phyloP scores from a whole-genome alignment of 192 early-diverging fungal genomes.

The Rhizophlyctis rosea region DNA sequence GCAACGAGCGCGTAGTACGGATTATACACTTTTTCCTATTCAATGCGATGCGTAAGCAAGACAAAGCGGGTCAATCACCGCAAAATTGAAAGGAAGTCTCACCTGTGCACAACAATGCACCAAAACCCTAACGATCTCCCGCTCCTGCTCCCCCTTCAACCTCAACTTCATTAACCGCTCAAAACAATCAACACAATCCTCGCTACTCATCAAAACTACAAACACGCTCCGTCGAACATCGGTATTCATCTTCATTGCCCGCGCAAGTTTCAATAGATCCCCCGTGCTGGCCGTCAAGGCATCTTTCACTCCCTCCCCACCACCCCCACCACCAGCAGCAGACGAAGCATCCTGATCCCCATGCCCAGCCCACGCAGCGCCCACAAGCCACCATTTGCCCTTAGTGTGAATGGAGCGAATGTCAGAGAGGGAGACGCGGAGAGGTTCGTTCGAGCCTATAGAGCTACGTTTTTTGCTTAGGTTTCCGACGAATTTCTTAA shows the following conservation, averaged over 20 bases:
- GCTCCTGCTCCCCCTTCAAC: constrained; percentile 88
- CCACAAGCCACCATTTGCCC: constrained; percentile 98
- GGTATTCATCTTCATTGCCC: constrained; percentile 93
- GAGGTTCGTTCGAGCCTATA: constrained; percentile 55
- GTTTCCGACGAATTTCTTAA: constrained; percentile 78
- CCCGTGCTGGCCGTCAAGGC: background rate
- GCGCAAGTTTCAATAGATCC: constrained; percentile 74
- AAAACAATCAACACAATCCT: constrained; percentile 93
- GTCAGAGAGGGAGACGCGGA: constrained; percentile 82
- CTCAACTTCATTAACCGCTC: constrained; percentile 79
- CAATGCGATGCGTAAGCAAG: too few species aligned
- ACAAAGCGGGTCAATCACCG: too few species aligned
- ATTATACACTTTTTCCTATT: constrained; percentile 83
- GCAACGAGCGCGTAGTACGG: constrained; percentile 90
- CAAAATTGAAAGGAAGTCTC: too few species aligned
- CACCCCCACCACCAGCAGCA: background rate
- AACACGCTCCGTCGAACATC: constrained; percentile 91
- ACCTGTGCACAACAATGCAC: constrained; percentile 73
- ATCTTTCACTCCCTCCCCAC: constrained; percentile 29
- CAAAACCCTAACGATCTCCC: constrained; percentile 90
- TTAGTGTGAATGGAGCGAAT: constrained; percentile 77
- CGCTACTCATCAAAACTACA: constrained; percentile 85
- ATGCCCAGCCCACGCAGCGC: constrained; percentile 86
- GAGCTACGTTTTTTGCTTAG: constrained; percentile 38
- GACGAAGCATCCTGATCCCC: constrained; percentile 37